phyloP scores from a whole-genome alignment of 176 grass and related monocot species.

The Typha latifolia region DNA sequence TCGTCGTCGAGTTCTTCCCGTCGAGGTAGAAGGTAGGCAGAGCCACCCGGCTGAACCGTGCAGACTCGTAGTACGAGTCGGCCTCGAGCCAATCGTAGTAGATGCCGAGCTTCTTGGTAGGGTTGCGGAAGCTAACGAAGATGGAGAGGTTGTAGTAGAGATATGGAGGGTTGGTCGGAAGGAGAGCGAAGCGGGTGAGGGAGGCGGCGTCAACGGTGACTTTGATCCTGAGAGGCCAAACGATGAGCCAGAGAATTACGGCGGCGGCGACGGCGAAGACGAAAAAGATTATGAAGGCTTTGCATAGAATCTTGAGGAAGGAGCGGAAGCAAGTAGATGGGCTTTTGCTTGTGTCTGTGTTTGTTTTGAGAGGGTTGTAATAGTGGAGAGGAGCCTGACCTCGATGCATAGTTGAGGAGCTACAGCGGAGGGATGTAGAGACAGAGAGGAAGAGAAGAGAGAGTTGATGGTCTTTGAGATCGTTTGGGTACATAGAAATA shows the following conservation, averaged over 20 bases:
- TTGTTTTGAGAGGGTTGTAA: too few species aligned
- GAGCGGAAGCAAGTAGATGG: neutral
- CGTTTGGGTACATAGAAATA: too few species aligned
- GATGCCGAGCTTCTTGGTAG: slow-evolving; percentile 39
- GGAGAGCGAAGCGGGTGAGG: slow-evolving; percentile 21
- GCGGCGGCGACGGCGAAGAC: neutral
- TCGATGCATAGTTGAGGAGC: too few species aligned
- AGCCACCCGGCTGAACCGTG: slow-evolving; percentile 14
- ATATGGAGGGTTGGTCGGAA: neutral
- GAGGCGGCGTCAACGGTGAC: slow-evolving; percentile 30
- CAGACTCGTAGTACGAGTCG: slow-evolving; percentile 27
- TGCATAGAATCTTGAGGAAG: slow-evolving; percentile 21
- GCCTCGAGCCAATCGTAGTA: slow-evolving; percentile 59
- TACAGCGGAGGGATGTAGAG: too few species aligned
- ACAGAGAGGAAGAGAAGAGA: too few species aligned
- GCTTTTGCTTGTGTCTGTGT: neutral
- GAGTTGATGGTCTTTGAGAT: too few species aligned
- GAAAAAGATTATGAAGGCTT: neutral
- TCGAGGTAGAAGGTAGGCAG: slow-evolving; percentile 31
- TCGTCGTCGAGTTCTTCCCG: neutral
- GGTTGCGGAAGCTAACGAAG: slow-evolving; percentile 33
- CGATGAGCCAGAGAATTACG: slow-evolving; percentile 15
- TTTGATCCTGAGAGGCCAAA: slow-evolving; percentile 6
- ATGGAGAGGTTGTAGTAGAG: slow-evolving; percentile 37
- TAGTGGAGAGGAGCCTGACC: too few species aligned